Conservation (phyloP, 345 rosid genomes). For the Arabis alpina region DNA sequence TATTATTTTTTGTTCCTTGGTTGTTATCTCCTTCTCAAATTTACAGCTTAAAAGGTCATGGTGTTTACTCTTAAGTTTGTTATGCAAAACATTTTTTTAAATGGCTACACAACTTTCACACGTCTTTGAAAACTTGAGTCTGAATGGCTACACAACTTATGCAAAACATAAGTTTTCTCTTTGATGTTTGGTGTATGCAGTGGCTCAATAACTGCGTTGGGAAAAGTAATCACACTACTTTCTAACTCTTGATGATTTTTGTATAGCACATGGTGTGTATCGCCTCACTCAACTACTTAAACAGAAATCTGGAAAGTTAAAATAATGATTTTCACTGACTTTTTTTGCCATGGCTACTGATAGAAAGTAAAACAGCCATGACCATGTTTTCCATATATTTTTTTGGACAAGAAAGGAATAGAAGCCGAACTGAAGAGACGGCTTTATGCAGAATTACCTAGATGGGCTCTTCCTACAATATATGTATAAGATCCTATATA, state of each 20-base stretch:
- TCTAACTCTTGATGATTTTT: conserved; percentile 72
- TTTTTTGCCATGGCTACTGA: conserved; percentile 52
- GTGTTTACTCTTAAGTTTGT: too few relatives aligned
- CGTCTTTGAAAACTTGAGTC: too few relatives aligned
- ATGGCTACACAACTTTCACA: too few relatives aligned
- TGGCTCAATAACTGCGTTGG: conserved; percentile 93
- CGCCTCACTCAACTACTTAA: conserved; percentile 1
- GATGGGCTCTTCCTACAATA: conserved; percentile 68
- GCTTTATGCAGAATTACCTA: conserved; percentile 61
- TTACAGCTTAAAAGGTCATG: too few relatives aligned
- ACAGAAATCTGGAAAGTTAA: neutral
- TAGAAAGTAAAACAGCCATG: conserved; percentile 80
- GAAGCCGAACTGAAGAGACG: conserved; percentile 65
- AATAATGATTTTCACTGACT: neutral
- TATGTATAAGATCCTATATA: conserved; percentile 47
- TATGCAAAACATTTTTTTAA: too few relatives aligned
- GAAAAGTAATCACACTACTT: conserved; percentile 78
- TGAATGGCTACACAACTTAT: too few relatives aligned
- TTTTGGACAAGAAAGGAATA: conserved; percentile 66
- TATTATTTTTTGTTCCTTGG: too few relatives aligned
- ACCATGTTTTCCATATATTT: conserved; percentile 69
- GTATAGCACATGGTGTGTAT: conserved; percentile 75
- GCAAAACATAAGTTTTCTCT: too few relatives aligned
- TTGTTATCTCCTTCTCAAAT: too few relatives aligned
- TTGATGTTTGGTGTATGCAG: conserved; percentile 45